Percentiles rank a stretch among this genome's conserved stretches.
Evolutionary conservation across 352 stramenopile genomes (phyloP).

Genomic region (Globisporangium heterothallicum): DNA sequence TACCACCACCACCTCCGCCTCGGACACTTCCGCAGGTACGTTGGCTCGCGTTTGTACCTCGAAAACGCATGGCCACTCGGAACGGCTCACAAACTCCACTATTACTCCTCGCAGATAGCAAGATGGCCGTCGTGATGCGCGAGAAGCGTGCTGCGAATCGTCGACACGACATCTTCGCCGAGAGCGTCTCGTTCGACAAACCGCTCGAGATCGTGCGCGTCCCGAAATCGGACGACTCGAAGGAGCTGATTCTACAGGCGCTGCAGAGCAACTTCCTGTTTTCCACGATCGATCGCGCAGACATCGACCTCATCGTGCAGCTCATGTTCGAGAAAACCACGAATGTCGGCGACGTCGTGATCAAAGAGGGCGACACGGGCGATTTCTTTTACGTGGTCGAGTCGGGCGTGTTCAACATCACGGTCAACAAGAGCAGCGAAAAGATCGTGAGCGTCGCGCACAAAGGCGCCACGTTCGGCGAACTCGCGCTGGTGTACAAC

Average conservation of each 20-base stretch:
- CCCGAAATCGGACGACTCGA: constrained; percentile 40
- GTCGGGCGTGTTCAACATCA: constrained; percentile 82
- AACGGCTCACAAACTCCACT: constrained; percentile 1
- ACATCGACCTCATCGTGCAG: constrained; percentile 47
- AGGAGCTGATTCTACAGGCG: constrained; percentile 43
- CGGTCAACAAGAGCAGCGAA: constrained; percentile 74
- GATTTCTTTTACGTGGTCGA: constrained; percentile 84
- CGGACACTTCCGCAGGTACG: background rate
- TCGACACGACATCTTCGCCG: constrained; percentile 64
- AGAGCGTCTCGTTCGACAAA: constrained; percentile 59
- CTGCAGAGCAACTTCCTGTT: constrained; percentile 68
- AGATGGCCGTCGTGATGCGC: constrained; percentile 57
- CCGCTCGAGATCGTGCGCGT: constrained; percentile 31
- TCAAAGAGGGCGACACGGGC: constrained; percentile 56
- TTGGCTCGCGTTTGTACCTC: too few species aligned
- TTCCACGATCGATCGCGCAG: constrained; percentile 43
- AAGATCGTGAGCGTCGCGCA: constrained; percentile 69
- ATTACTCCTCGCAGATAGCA: constrained; percentile 20
- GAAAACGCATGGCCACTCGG: too few species aligned
- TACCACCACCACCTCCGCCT: background rate
- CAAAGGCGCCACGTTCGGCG: constrained; percentile 88
- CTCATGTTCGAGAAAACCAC: constrained; percentile 49
- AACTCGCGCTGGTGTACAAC: constrained; percentile 96
- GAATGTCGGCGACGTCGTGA: constrained; percentile 36
- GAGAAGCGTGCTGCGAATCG: constrained; percentile 58